These are phyloP conservation scores for Backusella sp. DNA, from an alignment of 192 early-diverging fungal species.

Conservation along the genomic window DNA sequence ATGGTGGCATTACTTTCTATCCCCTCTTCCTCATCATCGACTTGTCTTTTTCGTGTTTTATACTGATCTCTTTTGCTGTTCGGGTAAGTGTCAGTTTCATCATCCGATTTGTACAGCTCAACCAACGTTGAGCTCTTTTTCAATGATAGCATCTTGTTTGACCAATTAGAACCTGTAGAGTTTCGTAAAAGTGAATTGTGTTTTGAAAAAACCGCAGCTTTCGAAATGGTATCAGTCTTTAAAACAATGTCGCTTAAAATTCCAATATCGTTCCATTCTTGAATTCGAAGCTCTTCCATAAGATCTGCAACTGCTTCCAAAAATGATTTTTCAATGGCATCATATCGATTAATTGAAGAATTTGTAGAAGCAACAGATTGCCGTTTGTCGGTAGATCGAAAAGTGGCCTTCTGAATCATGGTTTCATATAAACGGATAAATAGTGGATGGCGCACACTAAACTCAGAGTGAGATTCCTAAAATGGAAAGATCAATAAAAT, in stretches of 20 bases:
- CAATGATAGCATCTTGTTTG: background rate
- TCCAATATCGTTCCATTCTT: conserved; percentile 8
- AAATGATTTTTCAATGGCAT: conserved; percentile 12
- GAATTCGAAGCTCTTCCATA: background rate
- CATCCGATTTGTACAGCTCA: background rate
- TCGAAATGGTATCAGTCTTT: conserved; percentile 13
- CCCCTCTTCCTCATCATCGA: background rate
- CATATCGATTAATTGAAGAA: background rate
- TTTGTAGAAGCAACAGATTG: background rate
- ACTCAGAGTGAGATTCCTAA: conserved; percentile 12
- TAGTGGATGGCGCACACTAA: conserved; percentile 13
- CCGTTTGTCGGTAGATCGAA: background rate
- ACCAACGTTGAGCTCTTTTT: background rate
- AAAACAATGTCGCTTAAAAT: conserved; percentile 18
- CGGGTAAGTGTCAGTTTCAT: background rate
- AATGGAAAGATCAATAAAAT: background rate
- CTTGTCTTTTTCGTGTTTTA: background rate
- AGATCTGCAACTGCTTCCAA: conserved; percentile 5
- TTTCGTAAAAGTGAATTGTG: background rate
- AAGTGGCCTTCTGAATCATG: conserved; percentile 2
- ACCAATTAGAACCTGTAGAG: background rate
- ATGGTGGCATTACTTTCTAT: background rate
- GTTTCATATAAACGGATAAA: conserved; percentile 18
- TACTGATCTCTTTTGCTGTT: background rate
- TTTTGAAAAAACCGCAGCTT: conserved; percentile 2